A percentile compares a stretch with the other conserved stretches of the same genome.
phyloP scores from a whole-genome alignment of 2,329 filamentous ascomycete species.

The Ilyonectria sp. region DNA sequence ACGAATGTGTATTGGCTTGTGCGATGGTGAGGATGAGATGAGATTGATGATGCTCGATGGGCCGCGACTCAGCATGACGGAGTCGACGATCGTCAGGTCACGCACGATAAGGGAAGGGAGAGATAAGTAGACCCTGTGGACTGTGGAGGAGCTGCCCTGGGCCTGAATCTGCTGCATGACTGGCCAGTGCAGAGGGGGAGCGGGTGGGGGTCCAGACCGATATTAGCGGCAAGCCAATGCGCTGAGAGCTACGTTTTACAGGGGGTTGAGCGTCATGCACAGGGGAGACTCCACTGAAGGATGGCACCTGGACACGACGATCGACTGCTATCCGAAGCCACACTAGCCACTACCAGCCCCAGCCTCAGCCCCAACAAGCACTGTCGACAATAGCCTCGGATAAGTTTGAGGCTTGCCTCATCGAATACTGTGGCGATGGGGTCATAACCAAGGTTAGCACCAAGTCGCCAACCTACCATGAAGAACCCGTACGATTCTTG shows the following conservation, averaged over 20 bases:
- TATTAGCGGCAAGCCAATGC: slow-evolving; percentile 1
- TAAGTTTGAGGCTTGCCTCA: not conserved
- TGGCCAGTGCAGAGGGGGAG: not conserved
- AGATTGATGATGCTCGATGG: not conserved
- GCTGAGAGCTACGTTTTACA: not conserved
- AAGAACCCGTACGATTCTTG: not conserved
- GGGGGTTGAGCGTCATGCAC: not conserved
- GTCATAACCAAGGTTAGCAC: slow-evolving; percentile 3
- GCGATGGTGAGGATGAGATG: not conserved
- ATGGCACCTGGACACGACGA: not conserved
- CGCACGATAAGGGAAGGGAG: slow-evolving; percentile 7
- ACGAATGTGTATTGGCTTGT: not conserved
- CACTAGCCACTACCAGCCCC: not conserved
- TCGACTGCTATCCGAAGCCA: not conserved
- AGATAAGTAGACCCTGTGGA: not conserved
- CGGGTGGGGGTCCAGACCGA: not conserved
- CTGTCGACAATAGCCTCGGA: slow-evolving; percentile 4
- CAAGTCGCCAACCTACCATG: not conserved
- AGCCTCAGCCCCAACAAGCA: not conserved
- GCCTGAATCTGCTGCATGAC: slow-evolving; percentile 5
- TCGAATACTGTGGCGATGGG: not conserved
- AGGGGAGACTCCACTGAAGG: not conserved
- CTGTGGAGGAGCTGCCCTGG: not conserved
- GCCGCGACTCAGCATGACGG: slow-evolving; percentile 4
- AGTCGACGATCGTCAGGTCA: slow-evolving; percentile 5